Evolutionary conservation across 2,329 filamentous ascomycete genomes (phyloP).

Genomic region (Trichoderma sp.): DNA sequence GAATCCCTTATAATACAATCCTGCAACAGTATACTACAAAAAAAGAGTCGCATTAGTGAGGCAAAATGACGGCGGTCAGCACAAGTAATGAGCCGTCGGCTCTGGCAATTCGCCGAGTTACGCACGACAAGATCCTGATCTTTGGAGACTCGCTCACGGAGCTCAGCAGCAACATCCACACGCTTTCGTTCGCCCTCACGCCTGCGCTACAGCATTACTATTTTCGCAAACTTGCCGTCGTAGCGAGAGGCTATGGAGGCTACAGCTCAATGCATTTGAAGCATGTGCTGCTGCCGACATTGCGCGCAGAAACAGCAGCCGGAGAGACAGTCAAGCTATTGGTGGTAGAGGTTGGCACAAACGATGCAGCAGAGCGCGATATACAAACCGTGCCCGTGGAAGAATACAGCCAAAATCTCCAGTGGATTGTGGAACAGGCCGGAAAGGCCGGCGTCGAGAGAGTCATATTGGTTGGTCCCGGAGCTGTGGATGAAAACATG

Average conservation of each 20-base stretch:
- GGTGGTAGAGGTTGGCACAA: constrained; percentile 18
- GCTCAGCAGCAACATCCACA: constrained; percentile 15
- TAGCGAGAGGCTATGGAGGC: constrained; percentile 18
- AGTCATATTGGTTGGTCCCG: constrained; percentile 11
- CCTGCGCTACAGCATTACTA: constrained; percentile 17
- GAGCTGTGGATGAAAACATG: constrained; percentile 16
- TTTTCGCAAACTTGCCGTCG: constrained; percentile 15
- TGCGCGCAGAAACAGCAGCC: constrained; percentile 17
- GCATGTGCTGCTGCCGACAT: constrained; percentile 13
- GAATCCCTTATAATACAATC: not conserved
- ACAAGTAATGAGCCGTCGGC: not conserved
- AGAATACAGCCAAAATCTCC: constrained; percentile 1
- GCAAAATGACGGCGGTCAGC: not conserved
- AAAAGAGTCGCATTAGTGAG: not conserved
- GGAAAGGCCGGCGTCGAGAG: constrained; percentile 10
- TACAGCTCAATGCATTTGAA: constrained; percentile 20
- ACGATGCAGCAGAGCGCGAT: constrained; percentile 7
- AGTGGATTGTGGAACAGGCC: constrained; percentile 16
- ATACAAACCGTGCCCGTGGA: constrained; percentile 14
- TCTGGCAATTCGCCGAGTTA: constrained; percentile 9
- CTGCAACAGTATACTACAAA: not conserved
- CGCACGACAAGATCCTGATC: constrained; percentile 12
- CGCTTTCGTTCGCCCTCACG: constrained; percentile 13
- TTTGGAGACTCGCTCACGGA: constrained; percentile 16
- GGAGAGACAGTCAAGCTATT: constrained; percentile 16